Evolutionary conservation across 345 rosid genomes (phyloP).

Genomic region (Hibiscus mutabilis): DNA sequence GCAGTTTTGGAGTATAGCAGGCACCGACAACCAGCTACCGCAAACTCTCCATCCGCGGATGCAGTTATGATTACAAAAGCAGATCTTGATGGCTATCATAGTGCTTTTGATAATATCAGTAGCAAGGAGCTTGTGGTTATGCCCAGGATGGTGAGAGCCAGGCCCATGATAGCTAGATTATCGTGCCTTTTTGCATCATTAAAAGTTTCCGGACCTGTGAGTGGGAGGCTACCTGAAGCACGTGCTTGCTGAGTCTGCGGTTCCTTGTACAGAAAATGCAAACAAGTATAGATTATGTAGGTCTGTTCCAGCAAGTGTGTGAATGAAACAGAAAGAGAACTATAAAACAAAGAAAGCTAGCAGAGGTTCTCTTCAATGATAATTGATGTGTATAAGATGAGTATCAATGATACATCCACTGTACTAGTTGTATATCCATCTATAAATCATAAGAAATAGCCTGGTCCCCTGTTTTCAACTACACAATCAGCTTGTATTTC

Average conservation of each 20-base stretch:
- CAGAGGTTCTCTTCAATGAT: slow-evolving; percentile 11
- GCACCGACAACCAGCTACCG: slow-evolving; percentile 6
- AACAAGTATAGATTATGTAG: slow-evolving; percentile 11
- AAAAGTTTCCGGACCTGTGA: slow-evolving; percentile 46
- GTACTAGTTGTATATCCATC: background rate
- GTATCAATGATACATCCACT: background rate
- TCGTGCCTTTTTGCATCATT: slow-evolving; percentile 59
- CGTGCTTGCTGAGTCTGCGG: slow-evolving; percentile 39
- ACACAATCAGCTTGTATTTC: background rate
- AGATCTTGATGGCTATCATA: slow-evolving; percentile 54
- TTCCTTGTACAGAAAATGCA: slow-evolving; percentile 13
- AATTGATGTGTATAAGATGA: background rate
- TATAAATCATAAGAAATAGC: background rate
- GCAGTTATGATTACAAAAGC: slow-evolving; percentile 49
- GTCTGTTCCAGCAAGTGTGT: background rate
- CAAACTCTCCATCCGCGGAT: slow-evolving; percentile 33
- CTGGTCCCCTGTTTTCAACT: background rate
- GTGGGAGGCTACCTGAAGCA: slow-evolving; percentile 38
- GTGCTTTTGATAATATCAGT: slow-evolving; percentile 23
- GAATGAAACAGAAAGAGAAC: background rate
- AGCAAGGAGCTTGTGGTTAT: slow-evolving; percentile 36
- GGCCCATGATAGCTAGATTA: slow-evolving; percentile 47
- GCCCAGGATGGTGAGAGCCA: slow-evolving; percentile 27
- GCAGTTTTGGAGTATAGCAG: slow-evolving; percentile 46
- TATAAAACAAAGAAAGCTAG: background rate